Conservation (phyloP, 139 green algal genomes). For the Pleodorina starrii region DNA sequence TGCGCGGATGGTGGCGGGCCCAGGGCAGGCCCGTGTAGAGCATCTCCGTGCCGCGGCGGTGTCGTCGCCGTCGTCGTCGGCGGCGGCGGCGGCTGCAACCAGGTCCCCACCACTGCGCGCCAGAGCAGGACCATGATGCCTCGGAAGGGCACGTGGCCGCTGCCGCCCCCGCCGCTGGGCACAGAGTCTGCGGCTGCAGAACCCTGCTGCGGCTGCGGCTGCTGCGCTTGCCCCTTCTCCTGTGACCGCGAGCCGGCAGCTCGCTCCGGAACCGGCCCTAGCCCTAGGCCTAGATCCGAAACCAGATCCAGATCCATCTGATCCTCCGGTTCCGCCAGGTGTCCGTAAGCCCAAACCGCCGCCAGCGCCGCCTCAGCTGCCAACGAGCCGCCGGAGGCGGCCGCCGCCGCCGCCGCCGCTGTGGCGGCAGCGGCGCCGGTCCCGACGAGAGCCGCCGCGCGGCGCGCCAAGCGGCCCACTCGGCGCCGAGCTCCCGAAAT, state of each 20-base stretch:
- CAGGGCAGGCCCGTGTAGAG: no score
- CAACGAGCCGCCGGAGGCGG: neutral
- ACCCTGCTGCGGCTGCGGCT: neutral
- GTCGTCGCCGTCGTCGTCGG: no score
- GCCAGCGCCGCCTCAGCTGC: slow-evolving; percentile 3
- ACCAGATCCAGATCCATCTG: neutral
- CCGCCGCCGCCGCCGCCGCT: neutral
- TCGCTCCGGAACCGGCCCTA: neutral
- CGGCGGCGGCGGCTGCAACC: no score
- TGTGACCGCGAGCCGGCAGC: neutral
- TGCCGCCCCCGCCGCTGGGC: no score
- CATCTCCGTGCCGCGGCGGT: no score
- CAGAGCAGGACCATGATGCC: neutral
- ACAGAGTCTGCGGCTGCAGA: neutral
- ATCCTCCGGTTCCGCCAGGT: slow-evolving; percentile 12
- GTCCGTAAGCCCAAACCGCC: slow-evolving; percentile 6
- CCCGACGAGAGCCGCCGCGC: neutral
- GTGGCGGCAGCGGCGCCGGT: neutral
- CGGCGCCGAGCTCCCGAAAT: neutral
- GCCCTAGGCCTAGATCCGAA: neutral
- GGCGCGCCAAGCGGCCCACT: neutral
- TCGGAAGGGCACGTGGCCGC: neutral
- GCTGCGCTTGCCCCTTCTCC: neutral
- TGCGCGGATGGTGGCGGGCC: no score
- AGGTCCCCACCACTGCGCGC: neutral